Conservation (phyloP, 805 yeast genomes). For the Metahyphopichia silvanorum region DNA sequence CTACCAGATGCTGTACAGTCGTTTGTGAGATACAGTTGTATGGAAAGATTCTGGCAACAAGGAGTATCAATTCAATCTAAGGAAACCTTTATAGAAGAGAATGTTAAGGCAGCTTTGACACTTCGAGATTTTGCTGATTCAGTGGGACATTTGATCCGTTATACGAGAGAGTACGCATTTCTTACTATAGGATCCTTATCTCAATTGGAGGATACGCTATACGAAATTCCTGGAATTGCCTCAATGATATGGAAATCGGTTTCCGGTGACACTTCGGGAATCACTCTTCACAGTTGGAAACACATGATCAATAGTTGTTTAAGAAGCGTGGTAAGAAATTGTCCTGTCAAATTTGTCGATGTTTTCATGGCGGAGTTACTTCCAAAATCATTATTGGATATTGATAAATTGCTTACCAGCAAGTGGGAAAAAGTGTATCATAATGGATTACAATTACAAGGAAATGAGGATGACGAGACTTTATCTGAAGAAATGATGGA, state of each 20-base stretch:
- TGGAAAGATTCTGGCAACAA: constrained; percentile 97
- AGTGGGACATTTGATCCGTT: constrained; percentile 92
- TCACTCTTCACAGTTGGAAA: constrained; percentile 94
- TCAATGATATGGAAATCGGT: constrained; percentile 76
- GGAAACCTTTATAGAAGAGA: constrained; percentile 92
- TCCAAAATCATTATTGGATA: constrained; percentile 68
- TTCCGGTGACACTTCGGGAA: constrained; percentile 80
- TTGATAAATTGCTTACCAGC: constrained; percentile 69
- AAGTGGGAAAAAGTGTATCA: constrained; percentile 72
- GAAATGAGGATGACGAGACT: constrained; percentile 70
- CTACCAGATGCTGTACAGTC: constrained; percentile 88
- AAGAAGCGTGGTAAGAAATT: constrained; percentile 80
- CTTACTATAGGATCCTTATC: constrained; percentile 86
- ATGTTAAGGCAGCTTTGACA: constrained; percentile 89
- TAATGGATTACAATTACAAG: constrained; percentile 55
- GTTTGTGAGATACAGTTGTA: constrained; percentile 84
- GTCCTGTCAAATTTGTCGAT: constrained; percentile 70
- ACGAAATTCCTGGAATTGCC: constrained; percentile 82
- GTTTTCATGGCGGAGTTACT: constrained; percentile 73
- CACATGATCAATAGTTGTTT: constrained; percentile 90
- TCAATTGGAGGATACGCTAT: constrained; percentile 84
- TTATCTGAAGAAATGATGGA: constrained; percentile 98
- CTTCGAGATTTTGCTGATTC: constrained; percentile 96
- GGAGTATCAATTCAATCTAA: constrained; percentile 93
- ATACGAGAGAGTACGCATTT: constrained; percentile 94